phyloP scores from a whole-genome alignment of 768 basidiomycete species.

The Tricholoma matsutake region DNA sequence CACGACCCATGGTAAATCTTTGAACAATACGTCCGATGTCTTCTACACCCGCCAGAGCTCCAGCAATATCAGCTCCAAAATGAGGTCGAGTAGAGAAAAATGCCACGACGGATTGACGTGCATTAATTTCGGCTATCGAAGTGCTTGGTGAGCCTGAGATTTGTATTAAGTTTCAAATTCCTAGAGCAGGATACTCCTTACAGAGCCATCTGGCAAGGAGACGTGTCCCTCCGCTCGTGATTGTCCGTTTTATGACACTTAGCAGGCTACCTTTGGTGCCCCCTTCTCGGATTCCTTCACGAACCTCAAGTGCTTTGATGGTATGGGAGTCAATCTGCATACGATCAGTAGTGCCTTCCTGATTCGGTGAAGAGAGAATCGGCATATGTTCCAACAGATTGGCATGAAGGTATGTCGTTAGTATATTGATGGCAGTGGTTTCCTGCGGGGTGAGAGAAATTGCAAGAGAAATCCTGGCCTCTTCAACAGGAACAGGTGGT shows the following conservation, averaged over 20 bases:
- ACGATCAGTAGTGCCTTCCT: conserved; percentile 50
- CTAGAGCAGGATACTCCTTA: conserved; percentile 43
- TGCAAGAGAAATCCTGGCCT: neutral
- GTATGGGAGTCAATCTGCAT: conserved; percentile 92
- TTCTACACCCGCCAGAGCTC: conserved; percentile 53
- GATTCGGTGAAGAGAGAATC: conserved; percentile 49
- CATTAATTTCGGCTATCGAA: conserved; percentile 65
- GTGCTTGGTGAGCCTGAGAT: conserved; percentile 79
- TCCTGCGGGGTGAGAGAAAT: conserved; percentile 39
- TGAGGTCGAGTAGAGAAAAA: conserved; percentile 61
- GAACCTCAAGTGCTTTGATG: conserved; percentile 84
- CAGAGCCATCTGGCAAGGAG: conserved; percentile 76
- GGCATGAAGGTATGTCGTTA: conserved; percentile 61
- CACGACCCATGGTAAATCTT: conserved; percentile 67
- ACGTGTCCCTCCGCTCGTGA: conserved; percentile 74
- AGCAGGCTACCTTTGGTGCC: conserved; percentile 71
- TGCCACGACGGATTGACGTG: conserved; percentile 74
- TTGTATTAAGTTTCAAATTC: conserved; percentile 5
- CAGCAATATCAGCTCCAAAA: conserved; percentile 61
- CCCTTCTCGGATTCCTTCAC: conserved; percentile 71
- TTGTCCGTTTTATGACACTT: conserved; percentile 71
- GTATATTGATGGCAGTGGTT: conserved; percentile 52
- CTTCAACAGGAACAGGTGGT: neutral
- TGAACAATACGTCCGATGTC: conserved; percentile 78
- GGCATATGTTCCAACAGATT: conserved; percentile 83